Percentiles rank a stretch among this genome's conserved stretches.
Evolutionary conservation across 176 grass and related monocot genomes (phyloP).

Genomic region (Neostapfia colusana): DNA sequence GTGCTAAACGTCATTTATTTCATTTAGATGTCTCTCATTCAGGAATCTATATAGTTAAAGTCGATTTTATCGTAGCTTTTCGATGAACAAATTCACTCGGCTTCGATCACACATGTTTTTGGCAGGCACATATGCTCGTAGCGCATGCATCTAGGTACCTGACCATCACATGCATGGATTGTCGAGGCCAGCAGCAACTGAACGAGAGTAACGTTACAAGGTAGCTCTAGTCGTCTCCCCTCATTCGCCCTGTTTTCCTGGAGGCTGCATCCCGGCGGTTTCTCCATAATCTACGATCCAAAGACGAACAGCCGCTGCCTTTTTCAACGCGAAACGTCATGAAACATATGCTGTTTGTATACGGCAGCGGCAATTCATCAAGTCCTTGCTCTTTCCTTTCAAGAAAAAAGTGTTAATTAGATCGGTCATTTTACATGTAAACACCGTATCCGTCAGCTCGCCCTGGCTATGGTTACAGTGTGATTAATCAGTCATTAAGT

Average conservation of each 20-base stretch:
- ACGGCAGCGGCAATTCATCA: neutral
- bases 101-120: neutral
- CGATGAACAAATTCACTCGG: neutral
- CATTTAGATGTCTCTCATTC: no score
- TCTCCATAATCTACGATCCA: constrained; percentile 38
- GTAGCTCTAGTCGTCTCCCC: neutral
- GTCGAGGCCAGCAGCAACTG: constrained; percentile 27
- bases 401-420: neutral
- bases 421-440: neutral
- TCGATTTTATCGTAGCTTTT: no score
- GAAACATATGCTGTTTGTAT: neutral
- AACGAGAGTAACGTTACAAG: constrained; percentile 36
- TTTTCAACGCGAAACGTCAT: neutral
- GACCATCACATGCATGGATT: constrained; percentile 29
- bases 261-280: constrained; percentile 33
- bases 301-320: constrained; percentile 14
- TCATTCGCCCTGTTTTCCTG: constrained; percentile 38
- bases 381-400: neutral
- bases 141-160: neutral
- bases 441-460: neutral
- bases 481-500: neutral
- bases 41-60: no score
- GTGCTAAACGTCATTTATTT: no score
- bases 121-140: neutral
- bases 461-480: neutral